These are phyloP conservation scores for Oropetium thomaeum DNA, from an alignment of 176 grass and related monocot genomes.

Conservation along the genomic window DNA sequence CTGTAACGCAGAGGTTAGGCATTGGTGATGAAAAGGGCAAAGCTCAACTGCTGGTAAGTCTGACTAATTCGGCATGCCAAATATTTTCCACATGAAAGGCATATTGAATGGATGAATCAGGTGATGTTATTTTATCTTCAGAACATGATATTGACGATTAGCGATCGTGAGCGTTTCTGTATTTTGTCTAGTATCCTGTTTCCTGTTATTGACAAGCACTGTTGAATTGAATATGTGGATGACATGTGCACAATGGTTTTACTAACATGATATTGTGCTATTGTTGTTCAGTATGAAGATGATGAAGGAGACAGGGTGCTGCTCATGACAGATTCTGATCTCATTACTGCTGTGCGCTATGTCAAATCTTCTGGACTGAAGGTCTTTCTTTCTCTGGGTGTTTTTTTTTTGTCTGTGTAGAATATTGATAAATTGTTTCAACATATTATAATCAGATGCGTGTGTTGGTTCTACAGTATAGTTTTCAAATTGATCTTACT, in stretches of 20 bases:
- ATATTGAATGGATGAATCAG: not conserved
- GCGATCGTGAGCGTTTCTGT: not conserved
- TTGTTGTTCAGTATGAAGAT: constrained; percentile 76
- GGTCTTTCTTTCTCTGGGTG: constrained; percentile 42
- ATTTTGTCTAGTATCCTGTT: not conserved
- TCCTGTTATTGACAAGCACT: not conserved
- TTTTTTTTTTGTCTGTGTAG: constrained; percentile 3
- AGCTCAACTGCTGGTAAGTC: constrained; percentile 80
- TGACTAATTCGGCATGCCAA: not conserved
- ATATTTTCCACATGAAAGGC: not conserved
- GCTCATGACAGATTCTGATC: constrained; percentile 73
- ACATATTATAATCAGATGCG: not conserved
- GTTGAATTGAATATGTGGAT: not conserved
- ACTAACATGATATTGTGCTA: constrained; percentile 8
- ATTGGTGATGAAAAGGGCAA: constrained; percentile 38
- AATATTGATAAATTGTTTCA: not conserved
- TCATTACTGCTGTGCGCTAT: constrained; percentile 58
- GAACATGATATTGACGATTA: not conserved
- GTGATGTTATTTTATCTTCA: constrained; percentile 10
- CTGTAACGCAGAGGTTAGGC: constrained; percentile 57
- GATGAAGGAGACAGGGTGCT: constrained; percentile 90
- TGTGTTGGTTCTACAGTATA: not conserved
- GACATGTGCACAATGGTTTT: not conserved
- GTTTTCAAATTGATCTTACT: not conserved
- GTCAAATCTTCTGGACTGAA: constrained; percentile 74